A percentile compares a stretch with the other conserved stretches of the same genome.
Conservation (phyloP, 2,329 filamentous ascomycete genomes). For the Rosellinia necatrix region DNA sequence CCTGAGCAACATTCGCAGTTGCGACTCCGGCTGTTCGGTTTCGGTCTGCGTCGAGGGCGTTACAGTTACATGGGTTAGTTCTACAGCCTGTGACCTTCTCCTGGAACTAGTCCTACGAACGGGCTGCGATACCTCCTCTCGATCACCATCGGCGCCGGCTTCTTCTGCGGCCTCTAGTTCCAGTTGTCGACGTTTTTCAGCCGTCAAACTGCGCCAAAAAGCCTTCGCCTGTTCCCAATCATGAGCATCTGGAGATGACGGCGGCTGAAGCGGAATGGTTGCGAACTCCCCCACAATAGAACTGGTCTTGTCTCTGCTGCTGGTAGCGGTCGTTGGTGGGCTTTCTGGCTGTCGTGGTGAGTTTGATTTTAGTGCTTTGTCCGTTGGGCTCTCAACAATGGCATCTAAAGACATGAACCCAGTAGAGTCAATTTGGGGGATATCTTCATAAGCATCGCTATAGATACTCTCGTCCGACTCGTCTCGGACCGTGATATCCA, state of each 20-base stretch:
- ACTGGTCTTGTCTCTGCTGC: slow-evolving; percentile 23
- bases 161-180: slow-evolving; percentile 62
- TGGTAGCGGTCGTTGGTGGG: background rate
- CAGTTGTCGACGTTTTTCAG: slow-evolving; percentile 65
- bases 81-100: slow-evolving; percentile 50
- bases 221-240: slow-evolving; percentile 72
- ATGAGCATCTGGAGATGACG: slow-evolving; percentile 35
- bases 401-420: slow-evolving; percentile 77
- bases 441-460: slow-evolving; percentile 77
- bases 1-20: slow-evolving; percentile 55
- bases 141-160: slow-evolving; percentile 53
- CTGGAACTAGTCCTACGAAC: slow-evolving; percentile 39
- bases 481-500: slow-evolving; percentile 45
- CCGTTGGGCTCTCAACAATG: slow-evolving; percentile 64
- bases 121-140: slow-evolving; percentile 42
- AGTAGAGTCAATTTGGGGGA: slow-evolving; percentile 65
- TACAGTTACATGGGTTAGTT: slow-evolving; percentile 38
- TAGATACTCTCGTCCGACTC: slow-evolving; percentile 62
- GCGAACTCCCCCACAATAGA: slow-evolving; percentile 20
- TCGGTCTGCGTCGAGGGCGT: background rate
- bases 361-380: slow-evolving; percentile 50
- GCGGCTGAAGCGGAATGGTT: background rate
- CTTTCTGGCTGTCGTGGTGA: slow-evolving; percentile 15
- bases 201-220: slow-evolving; percentile 70
- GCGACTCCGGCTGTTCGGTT: slow-evolving; percentile 35